Evolutionary conservation across 495 filamentous ascomycete genomes (phyloP), one percentile per base, ranked within the genome.

Genomic region (Hypoxylon trugodes): DNA sequence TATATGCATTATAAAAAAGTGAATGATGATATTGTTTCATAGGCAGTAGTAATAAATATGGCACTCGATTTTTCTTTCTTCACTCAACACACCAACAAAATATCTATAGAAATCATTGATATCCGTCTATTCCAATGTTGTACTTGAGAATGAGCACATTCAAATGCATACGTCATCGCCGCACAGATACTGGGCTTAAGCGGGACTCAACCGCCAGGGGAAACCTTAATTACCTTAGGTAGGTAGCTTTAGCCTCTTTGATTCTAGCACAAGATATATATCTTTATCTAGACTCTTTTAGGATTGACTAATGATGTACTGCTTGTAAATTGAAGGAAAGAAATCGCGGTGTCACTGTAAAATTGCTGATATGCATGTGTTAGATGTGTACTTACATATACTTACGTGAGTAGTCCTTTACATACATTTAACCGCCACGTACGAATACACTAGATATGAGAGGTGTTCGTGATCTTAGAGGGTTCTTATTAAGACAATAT

Each of bases 111-210:
- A n/a, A n/a, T n/a, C n/a, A n/a, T n/a, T n/a, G n/a, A n/a, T n/a
- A n/a, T n/a, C n/a, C n/a, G n/a, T n/a, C n/a, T n/a, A n/a, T n/a
- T n/a, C n/a, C n/a, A n/a, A n/a, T n/a, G n/a, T n/a, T n/a, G n/a
- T n/a, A n/a, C n/a, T n/a, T n/a, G n/a, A n/a, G n/a, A n/a, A n/a
- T n/a, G n/a, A n/a, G 16, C 10, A 5, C 28, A 6, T 25, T 24
- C n/a, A 2, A 50, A 36, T 45, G 30, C 16, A 52, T 62, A 67
- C 64, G 64, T 67, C 64, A 67, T 67, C 33, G 40, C 42, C 28
- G 52, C 41, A 54, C 15, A 32, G 46, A 50, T 49, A 42, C n/a
- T 49, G 35, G n/a, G 36, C 45, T 55, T 56, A 32, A 19, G 40
- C 37, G 40, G 52, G 55, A 41, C 50, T 19, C 47, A 58, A 51